Evolutionary conservation across 1,284 basidiomycete species (phyloP).

Genomic region (Ceratobasidium sp.): DNA sequence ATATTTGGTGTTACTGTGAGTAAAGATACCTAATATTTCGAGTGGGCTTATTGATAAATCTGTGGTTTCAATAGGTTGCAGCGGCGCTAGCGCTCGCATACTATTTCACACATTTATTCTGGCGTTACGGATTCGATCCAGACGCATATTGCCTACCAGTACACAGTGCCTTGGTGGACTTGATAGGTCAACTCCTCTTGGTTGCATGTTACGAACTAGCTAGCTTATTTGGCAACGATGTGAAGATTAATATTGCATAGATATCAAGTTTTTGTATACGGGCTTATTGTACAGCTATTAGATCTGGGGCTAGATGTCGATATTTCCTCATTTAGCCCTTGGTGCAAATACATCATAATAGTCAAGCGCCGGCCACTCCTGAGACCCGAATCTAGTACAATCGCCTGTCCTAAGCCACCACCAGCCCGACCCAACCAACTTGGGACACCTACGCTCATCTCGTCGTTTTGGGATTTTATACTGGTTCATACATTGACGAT

Average conservation of each 20-base stretch:
- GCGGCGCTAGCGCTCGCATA: conserved; percentile 74
- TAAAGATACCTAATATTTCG: conserved; percentile 41
- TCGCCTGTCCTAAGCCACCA: conserved; percentile 30
- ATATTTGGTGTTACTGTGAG: conserved; percentile 79
- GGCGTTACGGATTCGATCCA: conserved; percentile 83
- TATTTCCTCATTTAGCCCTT: conserved; percentile 1
- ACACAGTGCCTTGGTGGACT: conserved; percentile 87
- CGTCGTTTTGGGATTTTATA: not conserved
- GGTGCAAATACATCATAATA: conserved; percentile 20
- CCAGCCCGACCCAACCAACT: not conserved
- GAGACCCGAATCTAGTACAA: conserved; percentile 17
- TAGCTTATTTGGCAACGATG: conserved; percentile 14
- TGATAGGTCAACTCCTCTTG: conserved; percentile 85
- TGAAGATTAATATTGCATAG: conserved; percentile 10
- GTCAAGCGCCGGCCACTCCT: conserved; percentile 26
- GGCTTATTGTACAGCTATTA: too few relatives aligned
- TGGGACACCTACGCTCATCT: not conserved
- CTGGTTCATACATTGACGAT: not conserved
- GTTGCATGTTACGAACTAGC: conserved; percentile 74
- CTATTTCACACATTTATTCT: conserved; percentile 76
- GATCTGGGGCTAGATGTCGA: not conserved
- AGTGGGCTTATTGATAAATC: not conserved
- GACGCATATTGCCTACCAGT: conserved; percentile 93
- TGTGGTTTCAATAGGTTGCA: conserved; percentile 58
- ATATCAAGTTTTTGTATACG: too few relatives aligned